These are phyloP conservation scores for Protostelium mycophagum DNA, from an alignment of 78 protist genomes.

Conservation along the genomic window DNA sequence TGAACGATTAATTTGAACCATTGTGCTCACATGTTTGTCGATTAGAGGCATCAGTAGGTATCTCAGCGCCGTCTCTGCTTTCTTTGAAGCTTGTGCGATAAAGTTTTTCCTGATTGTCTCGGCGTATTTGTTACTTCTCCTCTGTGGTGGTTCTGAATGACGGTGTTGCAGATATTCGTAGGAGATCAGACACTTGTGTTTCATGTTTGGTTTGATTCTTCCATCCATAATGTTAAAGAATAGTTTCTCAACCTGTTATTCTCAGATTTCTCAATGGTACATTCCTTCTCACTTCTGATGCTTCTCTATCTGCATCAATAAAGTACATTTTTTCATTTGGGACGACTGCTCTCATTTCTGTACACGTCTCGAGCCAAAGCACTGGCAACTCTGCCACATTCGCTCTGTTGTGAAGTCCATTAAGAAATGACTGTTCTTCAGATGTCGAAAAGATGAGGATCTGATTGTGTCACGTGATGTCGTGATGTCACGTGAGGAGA, in stretches of 20 bases:
- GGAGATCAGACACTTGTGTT: neutral
- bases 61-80: neutral
- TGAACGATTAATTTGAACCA: neutral
- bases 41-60: neutral
- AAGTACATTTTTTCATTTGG: neutral
- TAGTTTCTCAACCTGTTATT: neutral
- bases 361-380: neutral
- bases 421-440: neutral
- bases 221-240: neutral
- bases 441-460: neutral
- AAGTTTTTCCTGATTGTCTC: neutral
- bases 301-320: neutral
- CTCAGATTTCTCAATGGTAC: neutral
- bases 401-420: neutral
- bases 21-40: neutral
- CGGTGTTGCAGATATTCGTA: neutral
- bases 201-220: neutral
- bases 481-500: too few species aligned
- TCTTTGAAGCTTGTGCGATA: neutral
- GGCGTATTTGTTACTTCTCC: neutral
- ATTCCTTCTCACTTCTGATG: neutral
- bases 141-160: neutral
- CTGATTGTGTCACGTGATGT: too few species aligned
- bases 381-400: neutral
- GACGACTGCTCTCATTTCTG: neutral